Percentiles rank a stretch among this genome's conserved stretches.
phyloP scores from a whole-genome alignment of 1,139 yeast genomes.

The Suhomyces choctaworum region DNA sequence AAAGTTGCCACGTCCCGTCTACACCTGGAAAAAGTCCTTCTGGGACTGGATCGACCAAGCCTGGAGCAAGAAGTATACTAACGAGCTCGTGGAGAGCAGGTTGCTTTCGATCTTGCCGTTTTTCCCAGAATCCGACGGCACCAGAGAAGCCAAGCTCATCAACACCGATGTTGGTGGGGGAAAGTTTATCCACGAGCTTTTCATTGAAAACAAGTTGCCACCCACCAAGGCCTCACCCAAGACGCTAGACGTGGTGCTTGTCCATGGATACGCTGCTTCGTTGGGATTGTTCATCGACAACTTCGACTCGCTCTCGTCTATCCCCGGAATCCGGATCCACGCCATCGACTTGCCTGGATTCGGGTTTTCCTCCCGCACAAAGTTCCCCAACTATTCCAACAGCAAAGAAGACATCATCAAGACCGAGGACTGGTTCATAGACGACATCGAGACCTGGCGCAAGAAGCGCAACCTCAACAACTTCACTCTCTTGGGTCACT shows the following conservation, averaged over 20 bases:
- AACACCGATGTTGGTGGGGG: constrained; percentile 37
- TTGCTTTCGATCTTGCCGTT: constrained; percentile 54
- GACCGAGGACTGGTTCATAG: constrained; percentile 76
- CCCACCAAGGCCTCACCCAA: constrained; percentile 14
- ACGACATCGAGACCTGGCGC: constrained; percentile 86
- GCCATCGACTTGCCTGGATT: constrained; percentile 48
- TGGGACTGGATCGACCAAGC: constrained; percentile 42
- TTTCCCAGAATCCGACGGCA: constrained; percentile 55
- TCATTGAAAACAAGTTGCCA: constrained; percentile 37
- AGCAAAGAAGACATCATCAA: constrained; percentile 36
- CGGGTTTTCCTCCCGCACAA: constrained; percentile 46
- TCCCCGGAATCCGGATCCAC: constrained; percentile 47
- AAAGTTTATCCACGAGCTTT: constrained; percentile 58
- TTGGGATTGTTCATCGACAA: constrained; percentile 46
- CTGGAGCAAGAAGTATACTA: constrained; percentile 23
- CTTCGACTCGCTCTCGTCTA: constrained; percentile 37
- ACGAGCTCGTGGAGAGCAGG: constrained; percentile 32
- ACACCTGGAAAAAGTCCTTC: constrained; percentile 33
- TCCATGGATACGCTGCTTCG: constrained; percentile 52
- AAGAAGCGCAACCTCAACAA: constrained; percentile 50
- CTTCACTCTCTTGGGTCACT: constrained; percentile 83
- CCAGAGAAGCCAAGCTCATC: constrained; percentile 46
- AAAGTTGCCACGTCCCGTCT: constrained; percentile 2
- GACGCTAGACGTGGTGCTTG: constrained; percentile 37
- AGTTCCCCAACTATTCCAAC: constrained; percentile 34